Percentiles rank a stretch among this genome's conserved stretches.
phyloP scores from a whole-genome alignment of 2,329 filamentous ascomycete species.

The Sordariomycetes sp. region DNA sequence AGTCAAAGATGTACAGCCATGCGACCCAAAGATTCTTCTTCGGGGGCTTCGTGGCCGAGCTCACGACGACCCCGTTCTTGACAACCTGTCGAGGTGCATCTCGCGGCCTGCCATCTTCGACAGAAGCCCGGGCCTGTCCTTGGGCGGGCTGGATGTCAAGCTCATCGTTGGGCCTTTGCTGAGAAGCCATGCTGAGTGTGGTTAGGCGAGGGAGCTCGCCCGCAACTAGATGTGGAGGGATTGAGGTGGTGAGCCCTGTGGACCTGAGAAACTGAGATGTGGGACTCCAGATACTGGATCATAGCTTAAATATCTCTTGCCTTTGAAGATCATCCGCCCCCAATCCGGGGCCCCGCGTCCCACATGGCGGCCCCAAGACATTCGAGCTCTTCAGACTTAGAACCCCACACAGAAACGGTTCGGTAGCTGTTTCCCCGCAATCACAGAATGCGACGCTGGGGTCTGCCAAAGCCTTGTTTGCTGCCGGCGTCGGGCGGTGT shows the following conservation, averaged over 20 bases:
- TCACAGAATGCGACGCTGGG: not conserved
- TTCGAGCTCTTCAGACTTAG: not conserved
- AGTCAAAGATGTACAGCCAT: slow-evolving; percentile 16
- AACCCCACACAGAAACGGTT: not conserved
- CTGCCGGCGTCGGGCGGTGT: not conserved
- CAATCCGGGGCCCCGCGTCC: not conserved
- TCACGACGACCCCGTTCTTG: slow-evolving; percentile 12
- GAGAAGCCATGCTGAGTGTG: not conserved
- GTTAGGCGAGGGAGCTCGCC: not conserved
- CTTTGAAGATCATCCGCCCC: not conserved
- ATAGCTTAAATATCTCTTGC: not conserved
- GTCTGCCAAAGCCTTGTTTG: not conserved
- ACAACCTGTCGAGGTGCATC: not conserved
- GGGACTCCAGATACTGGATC: not conserved
- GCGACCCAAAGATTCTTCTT: slow-evolving; percentile 8
- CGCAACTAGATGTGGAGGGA: not conserved
- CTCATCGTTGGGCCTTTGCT: not conserved
- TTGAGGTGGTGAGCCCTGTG: not conserved
- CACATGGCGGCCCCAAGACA: not conserved
- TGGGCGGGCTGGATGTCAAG: not conserved
- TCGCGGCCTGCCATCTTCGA: not conserved
- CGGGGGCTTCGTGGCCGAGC: slow-evolving; percentile 10
- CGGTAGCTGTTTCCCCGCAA: not conserved
- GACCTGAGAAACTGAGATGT: not conserved
- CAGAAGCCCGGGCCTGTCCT: not conserved